Base-by-base conservation (phyloP, 768 basidiomycete species). In the Xerocomellus intermedius region DNA sequence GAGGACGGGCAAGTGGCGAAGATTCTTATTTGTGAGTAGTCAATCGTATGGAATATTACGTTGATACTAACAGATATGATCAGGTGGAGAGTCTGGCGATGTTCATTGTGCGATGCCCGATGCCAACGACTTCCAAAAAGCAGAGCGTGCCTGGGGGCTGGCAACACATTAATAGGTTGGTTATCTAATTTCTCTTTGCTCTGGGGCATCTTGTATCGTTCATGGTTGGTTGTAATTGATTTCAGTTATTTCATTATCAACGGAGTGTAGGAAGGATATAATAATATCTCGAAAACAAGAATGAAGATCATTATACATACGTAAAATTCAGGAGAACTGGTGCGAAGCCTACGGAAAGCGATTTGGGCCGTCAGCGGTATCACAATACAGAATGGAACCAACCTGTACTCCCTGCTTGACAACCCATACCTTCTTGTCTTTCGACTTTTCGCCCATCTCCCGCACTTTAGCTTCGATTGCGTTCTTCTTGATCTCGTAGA, bases 381-480 rank as follows among this genome's bases (percentile, higher is more conserved):
- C 28, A 39, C 12, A 52, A 24, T 19, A 26, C 6, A 22, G 9
- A 12, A 37, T 16, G 16, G 13, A 19, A 56, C 52, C 14, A 30
- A 59, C 58, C 58, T 55, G 56, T 42, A 48, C 49, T 37, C 36
- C 53, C 13, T 61, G 58, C 36, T 84, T 87, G 30, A 93, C 76
- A 33, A 86, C 71, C 92, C 92, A 94, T 55, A 84, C 70, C 67
- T 82, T 89, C 73, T 78, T 83, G 54, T 83, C 81, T 67, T 82
- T 87, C 62, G 82, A 85, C 65, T 89, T 92, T 71, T 86, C 87
- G 16, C 82, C 78, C 13, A 92, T 79, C 69, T 92, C 89, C 43
- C 81, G 77, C 36, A 94, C 76, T 68, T 93, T 93, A 3, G 83
- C 84, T 69, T 91, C 89, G 42, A 94, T 84, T 5, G 89, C 83